Base-by-base conservation (phyloP, 306 rosid species). In the Fagus crenata region DNA sequence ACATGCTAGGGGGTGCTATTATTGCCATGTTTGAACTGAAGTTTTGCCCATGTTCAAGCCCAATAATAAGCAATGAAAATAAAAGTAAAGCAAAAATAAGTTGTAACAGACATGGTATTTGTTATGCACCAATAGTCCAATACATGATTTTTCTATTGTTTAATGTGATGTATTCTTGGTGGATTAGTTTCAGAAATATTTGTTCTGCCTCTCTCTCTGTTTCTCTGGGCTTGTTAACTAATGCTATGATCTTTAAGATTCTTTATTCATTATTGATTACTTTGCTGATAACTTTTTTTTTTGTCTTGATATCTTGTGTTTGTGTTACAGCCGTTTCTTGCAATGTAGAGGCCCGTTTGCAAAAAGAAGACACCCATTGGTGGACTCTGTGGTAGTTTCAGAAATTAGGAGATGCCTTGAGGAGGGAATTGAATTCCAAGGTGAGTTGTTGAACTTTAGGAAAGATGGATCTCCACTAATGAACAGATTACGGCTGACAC, bases 321-420 rank as follows among this genome's bases (percentile, higher is more conserved):
- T 72, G 76, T 86, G 83, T 84, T 84, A 68, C 98, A 96, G 99
- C 81, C 99, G 99, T 49, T 96, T 96, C 86, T 83, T 96, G 91
- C 99, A 96, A 80, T 91, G 95, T 88, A 91, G 99, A 77, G 99
- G 99, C 64, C 99, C 99, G 42, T 96, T 91, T 79, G 97, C 99
- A 54, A 96, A 96, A 82, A 87, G 99, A 88, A 86, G 99, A 85
- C 99, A 96, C 80, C 93, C 97, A 46, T 84, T 92, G 84, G 98
- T 96, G 75, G 93, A 96, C 81, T 91, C 98, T 8, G 74, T 90
- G 4, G 90, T 96, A 69, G 87, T 96, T 85, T 81, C 94, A 75
- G 97, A 96, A 79, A 96, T 96, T 46, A 91, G 95, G 83, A 89
- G 91, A 83, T 96, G 99, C 75, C 83, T 96, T 2, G 93, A 92